Evolutionary conservation across 495 filamentous ascomycete species (phyloP).

Genomic region (Staphylotrichum longicolle): DNA sequence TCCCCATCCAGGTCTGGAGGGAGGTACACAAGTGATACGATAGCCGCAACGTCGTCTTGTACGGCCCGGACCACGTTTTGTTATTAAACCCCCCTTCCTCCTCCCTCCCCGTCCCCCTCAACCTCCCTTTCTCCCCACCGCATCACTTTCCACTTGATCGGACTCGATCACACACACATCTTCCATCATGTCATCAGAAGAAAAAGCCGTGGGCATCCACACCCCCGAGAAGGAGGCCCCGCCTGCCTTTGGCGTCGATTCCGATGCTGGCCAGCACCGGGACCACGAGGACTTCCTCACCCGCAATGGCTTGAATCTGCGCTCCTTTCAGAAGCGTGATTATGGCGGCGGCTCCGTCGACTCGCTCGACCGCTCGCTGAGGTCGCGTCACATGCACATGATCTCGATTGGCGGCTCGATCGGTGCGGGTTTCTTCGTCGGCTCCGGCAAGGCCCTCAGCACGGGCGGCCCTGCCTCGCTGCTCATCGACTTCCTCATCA

Average conservation of each 20-base stretch:
- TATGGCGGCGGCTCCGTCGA: conserved; percentile 36
- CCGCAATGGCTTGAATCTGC: conserved; percentile 50
- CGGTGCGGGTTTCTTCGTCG: conserved; percentile 62
- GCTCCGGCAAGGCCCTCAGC: conserved; percentile 48
- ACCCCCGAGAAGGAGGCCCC: conserved; percentile 29
- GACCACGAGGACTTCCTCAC: conserved; percentile 44
- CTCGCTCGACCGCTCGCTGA: conserved; percentile 58
- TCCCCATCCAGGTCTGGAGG: background rate
- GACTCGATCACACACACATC: background rate
- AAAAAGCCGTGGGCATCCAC: conserved; percentile 22
- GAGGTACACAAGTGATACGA: background rate
- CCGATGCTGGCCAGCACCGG: conserved; percentile 16
- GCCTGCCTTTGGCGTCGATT: conserved; percentile 30
- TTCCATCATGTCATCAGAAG: conserved; percentile 34
- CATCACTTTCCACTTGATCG: conserved; percentile 10
- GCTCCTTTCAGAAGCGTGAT: conserved; percentile 49
- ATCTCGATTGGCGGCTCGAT: conserved; percentile 74
- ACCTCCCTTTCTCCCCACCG: conserved; percentile 6
- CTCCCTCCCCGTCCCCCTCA: background rate
- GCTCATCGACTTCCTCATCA: conserved; percentile 54
- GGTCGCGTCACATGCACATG: conserved; percentile 68
- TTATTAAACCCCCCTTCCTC: background rate
- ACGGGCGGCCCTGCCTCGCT: conserved; percentile 50
- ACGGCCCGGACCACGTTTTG: background rate
- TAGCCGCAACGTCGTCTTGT: background rate